Percentiles rank a stretch among this genome's conserved stretches.
Conservation (phyloP, 768 basidiomycete genomes). For the Calocybe indica region DNA sequence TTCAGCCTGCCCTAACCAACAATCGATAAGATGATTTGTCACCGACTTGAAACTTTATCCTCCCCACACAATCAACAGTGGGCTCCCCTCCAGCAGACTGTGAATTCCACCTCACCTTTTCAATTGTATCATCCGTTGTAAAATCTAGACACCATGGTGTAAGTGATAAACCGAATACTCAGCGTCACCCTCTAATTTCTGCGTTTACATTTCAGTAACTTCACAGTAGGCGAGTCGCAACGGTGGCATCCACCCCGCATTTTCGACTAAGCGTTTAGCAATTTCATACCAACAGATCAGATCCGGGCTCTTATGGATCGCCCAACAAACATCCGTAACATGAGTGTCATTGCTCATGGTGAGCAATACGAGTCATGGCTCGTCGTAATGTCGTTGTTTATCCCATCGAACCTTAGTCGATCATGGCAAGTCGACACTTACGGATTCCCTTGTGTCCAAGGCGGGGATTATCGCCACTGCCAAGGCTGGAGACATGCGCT, state of each 20-base stretch:
- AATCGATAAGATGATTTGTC: conserved; percentile 3
- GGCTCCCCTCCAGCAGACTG: conserved; percentile 15
- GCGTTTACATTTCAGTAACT: conserved; percentile 66
- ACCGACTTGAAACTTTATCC: conserved; percentile 27
- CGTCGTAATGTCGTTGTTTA: conserved; percentile 7
- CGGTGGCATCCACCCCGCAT: neutral
- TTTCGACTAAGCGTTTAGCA: conserved; percentile 3
- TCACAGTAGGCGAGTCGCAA: conserved; percentile 69
- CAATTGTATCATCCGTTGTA: conserved; percentile 3
- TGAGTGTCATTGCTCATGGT: conserved; percentile 94
- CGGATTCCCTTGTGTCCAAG: conserved; percentile 98
- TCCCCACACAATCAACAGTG: conserved; percentile 28
- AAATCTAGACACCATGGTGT: conserved; percentile 75
- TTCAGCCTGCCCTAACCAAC: neutral
- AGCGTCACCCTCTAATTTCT: conserved; percentile 7
- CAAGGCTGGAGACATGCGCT: conserved; percentile 95
- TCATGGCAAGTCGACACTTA: conserved; percentile 99
- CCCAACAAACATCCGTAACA: conserved; percentile 91
- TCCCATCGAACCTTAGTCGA: conserved; percentile 59
- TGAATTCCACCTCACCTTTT: conserved; percentile 14
- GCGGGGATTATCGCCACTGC: conserved; percentile 96
- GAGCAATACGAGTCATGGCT: conserved; percentile 19
- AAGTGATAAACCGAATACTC: conserved; percentile 29
- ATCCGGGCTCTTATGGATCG: conserved; percentile 84
- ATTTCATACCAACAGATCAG: conserved; percentile 51